Evolutionary conservation across 305 asterid genomes (phyloP).

Genomic region (Striga hermonthica): DNA sequence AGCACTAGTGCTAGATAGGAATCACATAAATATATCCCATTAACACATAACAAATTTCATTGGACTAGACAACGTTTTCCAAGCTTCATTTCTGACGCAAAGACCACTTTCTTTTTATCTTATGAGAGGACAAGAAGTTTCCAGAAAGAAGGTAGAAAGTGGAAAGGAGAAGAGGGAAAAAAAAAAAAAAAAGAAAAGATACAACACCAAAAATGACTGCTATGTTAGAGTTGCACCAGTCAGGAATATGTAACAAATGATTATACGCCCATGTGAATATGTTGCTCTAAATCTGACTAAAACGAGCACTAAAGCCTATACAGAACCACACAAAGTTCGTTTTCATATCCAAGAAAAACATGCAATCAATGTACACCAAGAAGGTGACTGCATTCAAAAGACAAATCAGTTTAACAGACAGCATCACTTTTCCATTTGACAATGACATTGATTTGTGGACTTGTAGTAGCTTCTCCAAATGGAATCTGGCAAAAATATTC

Average conservation of each 20-base stretch:
- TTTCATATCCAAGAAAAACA: background rate
- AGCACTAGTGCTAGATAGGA: slow-evolving; percentile 14
- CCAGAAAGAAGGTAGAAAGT: slow-evolving; percentile 15
- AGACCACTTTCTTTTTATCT: background rate
- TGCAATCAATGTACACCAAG: slow-evolving; percentile 3
- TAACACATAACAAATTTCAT: slow-evolving; percentile 3
- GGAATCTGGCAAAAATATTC: slow-evolving; percentile 4
- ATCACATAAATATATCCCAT: slow-evolving; percentile 22
- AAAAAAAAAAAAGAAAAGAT: too few species aligned
- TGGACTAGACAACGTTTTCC: slow-evolving; percentile 1
- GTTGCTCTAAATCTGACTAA: slow-evolving; percentile 25
- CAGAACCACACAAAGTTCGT: slow-evolving; percentile 5
- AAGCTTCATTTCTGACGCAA: slow-evolving; percentile 7
- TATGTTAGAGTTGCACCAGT: slow-evolving; percentile 5
- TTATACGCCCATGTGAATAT: slow-evolving; percentile 1
- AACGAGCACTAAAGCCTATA: slow-evolving; percentile 21
- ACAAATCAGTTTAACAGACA: background rate
- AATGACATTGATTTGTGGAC: slow-evolving; percentile 21
- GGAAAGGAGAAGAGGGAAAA: too few species aligned
- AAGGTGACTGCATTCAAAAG: slow-evolving; percentile 12
- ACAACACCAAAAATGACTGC: background rate
- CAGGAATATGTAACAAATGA: slow-evolving; percentile 6
- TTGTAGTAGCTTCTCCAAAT: slow-evolving; percentile 12
- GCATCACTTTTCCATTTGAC: slow-evolving; percentile 27
- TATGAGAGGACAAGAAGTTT: background rate